Percentiles rank a stretch among this genome's conserved stretches.
Conservation (phyloP, 352 stramenopile genomes). For the Saprolegnia diclina region DNA sequence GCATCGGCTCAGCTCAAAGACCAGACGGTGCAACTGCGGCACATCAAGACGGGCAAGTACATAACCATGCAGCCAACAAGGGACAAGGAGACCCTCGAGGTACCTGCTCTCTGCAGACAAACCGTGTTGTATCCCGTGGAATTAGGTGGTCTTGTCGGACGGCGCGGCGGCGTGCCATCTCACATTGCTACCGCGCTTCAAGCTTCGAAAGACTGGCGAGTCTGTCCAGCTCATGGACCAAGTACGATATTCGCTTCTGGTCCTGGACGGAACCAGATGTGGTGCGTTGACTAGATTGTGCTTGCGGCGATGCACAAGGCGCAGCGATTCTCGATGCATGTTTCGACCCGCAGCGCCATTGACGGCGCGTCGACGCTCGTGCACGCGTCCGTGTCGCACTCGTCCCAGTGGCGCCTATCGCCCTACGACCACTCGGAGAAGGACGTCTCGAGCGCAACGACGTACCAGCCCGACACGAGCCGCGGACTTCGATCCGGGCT, state of each 20-base stretch:
- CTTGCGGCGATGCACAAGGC: slow-evolving; percentile 8
- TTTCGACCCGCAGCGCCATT: slow-evolving; percentile 41
- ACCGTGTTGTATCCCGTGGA: too few species aligned
- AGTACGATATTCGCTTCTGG: slow-evolving; percentile 28
- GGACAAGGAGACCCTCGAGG: slow-evolving; percentile 35
- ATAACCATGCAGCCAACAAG: slow-evolving; percentile 38
- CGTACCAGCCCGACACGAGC: neutral
- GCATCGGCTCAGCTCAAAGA: neutral
- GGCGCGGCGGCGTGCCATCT: slow-evolving; percentile 49
- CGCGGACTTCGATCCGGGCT: slow-evolving; percentile 41
- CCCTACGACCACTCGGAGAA: slow-evolving; percentile 38
- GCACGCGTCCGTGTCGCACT: slow-evolving; percentile 50
- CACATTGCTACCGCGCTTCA: slow-evolving; percentile 51
- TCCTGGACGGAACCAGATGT: neutral
- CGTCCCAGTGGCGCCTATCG: slow-evolving; percentile 53
- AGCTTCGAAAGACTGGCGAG: slow-evolving; percentile 56
- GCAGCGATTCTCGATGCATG: slow-evolving; percentile 33
- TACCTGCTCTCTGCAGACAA: too few species aligned
- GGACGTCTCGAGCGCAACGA: neutral
- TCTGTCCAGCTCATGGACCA: slow-evolving; percentile 66
- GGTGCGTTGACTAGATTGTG: slow-evolving; percentile 36
- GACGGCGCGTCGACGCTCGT: slow-evolving; percentile 36
- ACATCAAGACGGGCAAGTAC: slow-evolving; percentile 59
- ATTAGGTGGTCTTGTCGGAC: slow-evolving; percentile 36
- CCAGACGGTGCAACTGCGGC: slow-evolving; percentile 48